Base-by-base conservation (phyloP, 2,329 filamentous ascomycete species). In the Nemania abortiva region DNA sequence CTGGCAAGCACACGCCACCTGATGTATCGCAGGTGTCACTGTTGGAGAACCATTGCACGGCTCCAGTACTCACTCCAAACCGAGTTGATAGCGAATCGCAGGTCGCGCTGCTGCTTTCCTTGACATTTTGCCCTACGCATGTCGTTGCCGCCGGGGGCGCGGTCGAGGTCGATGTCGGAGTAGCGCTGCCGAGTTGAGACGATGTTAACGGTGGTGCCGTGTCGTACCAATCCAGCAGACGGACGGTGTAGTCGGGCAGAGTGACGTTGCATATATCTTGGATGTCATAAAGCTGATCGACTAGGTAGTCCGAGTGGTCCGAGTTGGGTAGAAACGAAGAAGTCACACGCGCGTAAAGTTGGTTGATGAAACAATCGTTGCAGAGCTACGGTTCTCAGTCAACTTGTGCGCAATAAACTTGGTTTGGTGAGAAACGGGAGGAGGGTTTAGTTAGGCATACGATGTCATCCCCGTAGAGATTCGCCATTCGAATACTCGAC, bases 131-230 rank as follows among this genome's bases (percentile, higher is more conserved):
- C 5, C 47, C 47, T 18, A 24, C 20, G n/a, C 42, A 47, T 15
- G n/a, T 50, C 47, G 47, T 50, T 22, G 47, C 7, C 5, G n/a
- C 47, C 5, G 42, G n/a, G n/a, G 47, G 47, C n/a, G 20, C 18
- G 11, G 11, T 20, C n/a, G n/a, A 50, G n/a, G 18, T 39, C 27
- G 53, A 15, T 4, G 53, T 55, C 7, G n/a, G n/a, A n/a, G n/a
- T n/a, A n/a, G n/a, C n/a, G n/a, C n/a, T n/a, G n/a, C 22, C 53
- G 34, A 55, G 34, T 20, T 55, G 6, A 5, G 53, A 13, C 53
- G 53, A 55, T 20, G 53, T 55, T 6, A 55, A 20, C 24, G 53
- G 53, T 20, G 53, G 53, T 55, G 53, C 53, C 24, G 27, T 39
- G 15, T 55, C 53, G 34, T 55, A 55, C 6, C 11, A 55, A 6